A percentile compares a stretch with the other conserved stretches of the same genome.
Conservation (phyloP, 139 green algal species). For the Chlorella sp. region DNA sequence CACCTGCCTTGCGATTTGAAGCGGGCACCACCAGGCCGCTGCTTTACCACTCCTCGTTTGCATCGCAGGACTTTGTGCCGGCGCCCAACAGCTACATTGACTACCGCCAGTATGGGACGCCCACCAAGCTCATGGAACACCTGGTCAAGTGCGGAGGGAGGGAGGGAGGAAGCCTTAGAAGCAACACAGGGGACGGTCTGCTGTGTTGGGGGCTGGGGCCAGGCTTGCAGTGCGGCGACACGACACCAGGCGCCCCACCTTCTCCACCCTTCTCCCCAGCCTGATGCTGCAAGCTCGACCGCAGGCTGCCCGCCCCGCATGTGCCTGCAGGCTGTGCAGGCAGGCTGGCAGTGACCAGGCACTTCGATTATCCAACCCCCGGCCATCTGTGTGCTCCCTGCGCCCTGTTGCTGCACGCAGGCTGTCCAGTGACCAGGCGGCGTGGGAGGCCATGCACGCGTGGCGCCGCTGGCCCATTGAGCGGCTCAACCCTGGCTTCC, state of each 20-base stretch:
- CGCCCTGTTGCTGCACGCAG: neutral
- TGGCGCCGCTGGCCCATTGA: neutral
- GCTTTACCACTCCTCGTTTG: too few species aligned
- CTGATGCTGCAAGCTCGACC: neutral
- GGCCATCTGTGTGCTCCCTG: too few species aligned
- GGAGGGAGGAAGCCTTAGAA: too few species aligned
- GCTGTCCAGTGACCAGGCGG: neutral
- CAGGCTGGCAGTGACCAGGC: too few species aligned
- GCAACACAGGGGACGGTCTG: too few species aligned
- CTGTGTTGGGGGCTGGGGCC: too few species aligned
- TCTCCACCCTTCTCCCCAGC: too few species aligned
- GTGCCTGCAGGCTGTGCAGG: neutral
- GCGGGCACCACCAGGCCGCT: neutral
- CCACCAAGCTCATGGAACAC: neutral
- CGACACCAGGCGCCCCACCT: neutral
- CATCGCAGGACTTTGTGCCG: conserved; percentile 6
- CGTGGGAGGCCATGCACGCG: neutral
- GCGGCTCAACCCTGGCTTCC: neutral
- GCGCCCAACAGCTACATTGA: neutral
- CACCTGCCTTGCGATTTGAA: too few species aligned
- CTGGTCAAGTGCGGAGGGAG: neutral
- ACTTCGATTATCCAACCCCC: too few species aligned
- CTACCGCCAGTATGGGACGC: neutral
- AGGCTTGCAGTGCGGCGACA: neutral
- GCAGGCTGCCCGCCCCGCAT: neutral